Evolutionary conservation across 306 rosid species (phyloP).

Genomic region (Erythrophleum fordii): DNA sequence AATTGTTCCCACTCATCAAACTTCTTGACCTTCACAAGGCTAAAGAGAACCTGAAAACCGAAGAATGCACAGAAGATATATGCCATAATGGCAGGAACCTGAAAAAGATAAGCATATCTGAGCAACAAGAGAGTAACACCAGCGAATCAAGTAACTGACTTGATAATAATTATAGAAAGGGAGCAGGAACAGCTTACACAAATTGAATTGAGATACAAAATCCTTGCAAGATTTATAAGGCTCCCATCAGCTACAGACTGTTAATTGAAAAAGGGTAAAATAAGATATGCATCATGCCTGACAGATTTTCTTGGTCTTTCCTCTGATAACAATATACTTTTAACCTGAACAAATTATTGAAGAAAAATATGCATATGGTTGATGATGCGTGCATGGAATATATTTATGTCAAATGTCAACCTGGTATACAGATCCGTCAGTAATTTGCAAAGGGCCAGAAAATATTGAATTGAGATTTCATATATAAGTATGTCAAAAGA

Average conservation of each 20-base stretch:
- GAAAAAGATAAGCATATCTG: conserved; percentile 36
- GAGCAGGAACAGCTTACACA: conserved; percentile 55
- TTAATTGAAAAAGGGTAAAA: conserved; percentile 40
- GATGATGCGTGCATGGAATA: no score
- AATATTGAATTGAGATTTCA: no score
- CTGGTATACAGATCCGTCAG: no score
- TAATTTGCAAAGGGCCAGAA: no score
- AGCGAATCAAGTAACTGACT: neutral
- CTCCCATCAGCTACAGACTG: conserved; percentile 96
- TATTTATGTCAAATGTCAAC: no score
- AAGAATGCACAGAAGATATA: conserved; percentile 74
- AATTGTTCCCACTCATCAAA: conserved; percentile 81
- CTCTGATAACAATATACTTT: conserved; percentile 6
- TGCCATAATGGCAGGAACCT: conserved; percentile 82
- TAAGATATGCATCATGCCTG: conserved; percentile 18
- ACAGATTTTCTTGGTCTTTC: conserved; percentile 11
- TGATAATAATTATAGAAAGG: conserved; percentile 25
- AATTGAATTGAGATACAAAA: conserved; percentile 74
- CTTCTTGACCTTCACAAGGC: conserved; percentile 78
- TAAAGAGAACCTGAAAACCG: conserved; percentile 80
- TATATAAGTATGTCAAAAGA: neutral
- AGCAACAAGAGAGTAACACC: conserved; percentile 32
- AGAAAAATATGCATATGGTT: no score
- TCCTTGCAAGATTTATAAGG: conserved; percentile 86
- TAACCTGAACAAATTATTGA: neutral